phyloP scores from a whole-genome alignment of 306 rosid species.

The Cercis canadensis region DNA sequence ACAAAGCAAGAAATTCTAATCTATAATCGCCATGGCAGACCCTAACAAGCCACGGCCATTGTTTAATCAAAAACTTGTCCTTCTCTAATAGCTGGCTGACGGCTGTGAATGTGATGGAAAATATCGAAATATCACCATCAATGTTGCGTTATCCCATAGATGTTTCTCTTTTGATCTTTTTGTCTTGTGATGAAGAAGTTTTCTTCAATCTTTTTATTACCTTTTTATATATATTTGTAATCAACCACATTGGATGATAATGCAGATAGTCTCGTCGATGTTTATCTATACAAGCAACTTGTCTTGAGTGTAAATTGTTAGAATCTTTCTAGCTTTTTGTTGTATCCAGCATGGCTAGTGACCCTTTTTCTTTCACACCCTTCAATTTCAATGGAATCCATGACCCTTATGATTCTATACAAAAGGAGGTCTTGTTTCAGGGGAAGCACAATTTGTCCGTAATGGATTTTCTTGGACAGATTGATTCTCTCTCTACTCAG shows the following conservation, averaged over 20 bases:
- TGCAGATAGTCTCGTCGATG: constrained; percentile 13
- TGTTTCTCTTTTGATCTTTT: neutral
- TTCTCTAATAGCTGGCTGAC: constrained; percentile 36
- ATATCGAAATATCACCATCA: constrained; percentile 48
- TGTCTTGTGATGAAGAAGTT: neutral
- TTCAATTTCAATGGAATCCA: constrained; percentile 27
- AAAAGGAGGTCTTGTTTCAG: constrained; percentile 27
- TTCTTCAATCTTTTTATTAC: constrained; percentile 1
- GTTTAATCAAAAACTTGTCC: neutral
- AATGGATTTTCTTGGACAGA: constrained; percentile 35
- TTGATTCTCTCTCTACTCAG: constrained; percentile 30
- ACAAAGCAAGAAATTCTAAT: constrained; percentile 23
- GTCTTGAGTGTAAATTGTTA: neutral
- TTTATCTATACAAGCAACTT: neutral
- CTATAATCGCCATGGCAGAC: neutral
- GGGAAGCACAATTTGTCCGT: constrained; percentile 33
- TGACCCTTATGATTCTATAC: constrained; percentile 30
- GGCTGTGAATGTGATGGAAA: constrained; percentile 32
- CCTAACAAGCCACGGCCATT: neutral
- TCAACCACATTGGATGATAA: constrained; percentile 14
- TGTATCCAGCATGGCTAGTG: neutral
- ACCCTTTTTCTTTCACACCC: constrained; percentile 8
- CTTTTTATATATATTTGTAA: constrained; percentile 13
- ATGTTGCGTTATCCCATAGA: constrained; percentile 27
- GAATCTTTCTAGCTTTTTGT: neutral